Base-by-base conservation (phyloP, 2,329 filamentous ascomycete genomes). In the Clonostachys rosea region DNA sequence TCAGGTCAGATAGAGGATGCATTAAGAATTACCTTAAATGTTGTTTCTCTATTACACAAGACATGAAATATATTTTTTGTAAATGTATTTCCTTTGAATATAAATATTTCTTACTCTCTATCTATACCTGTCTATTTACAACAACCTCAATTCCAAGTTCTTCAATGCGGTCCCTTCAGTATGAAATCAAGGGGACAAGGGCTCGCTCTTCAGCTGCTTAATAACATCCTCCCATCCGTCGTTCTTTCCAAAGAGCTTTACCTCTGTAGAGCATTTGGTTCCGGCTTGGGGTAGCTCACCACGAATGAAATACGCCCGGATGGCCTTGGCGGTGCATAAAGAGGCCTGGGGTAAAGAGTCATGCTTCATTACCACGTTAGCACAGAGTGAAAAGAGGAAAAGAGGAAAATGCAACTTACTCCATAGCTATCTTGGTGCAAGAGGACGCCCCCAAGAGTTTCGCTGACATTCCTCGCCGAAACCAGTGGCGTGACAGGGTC, bases 361-460 rank as follows among this genome's bases (percentile, higher is more conserved):
- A 18, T 39, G 36, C 36, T 39, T 2, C 17, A 39, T 39, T 9
- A 18, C 5, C 36, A 39, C 1, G 17, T 39, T 39, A n/a, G 5
- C 14, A 11, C 10, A n/a, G 5, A 4, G 14, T 2, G 36, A 11
- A n/a, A 18, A n/a, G 9, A 4, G 8, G 9, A 14, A 14, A 16
- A 6, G 20, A 17, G 12, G 9, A 6, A 2, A 10, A 30, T 8
- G 13, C 10, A n/a, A 44, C 67, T 57, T 59, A 71, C 70, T 5
- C 73, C 73, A 40, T 69, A 75, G 3, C 66, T 66, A 35, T 74
- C 65, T 51, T 73, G 70, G 11, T 70, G 59, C 42, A 76, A 52
- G 5, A 76, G 54, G 1, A 64, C 62, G 0, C 60, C 64, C 1
- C 60, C 59, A 34, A 75, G 74, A 0, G 63, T 56, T 2, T 49